Percentiles rank a stretch among this genome's conserved stretches.
Conservation (phyloP, 305 asterid species). For the Fraxinus dipetala region DNA sequence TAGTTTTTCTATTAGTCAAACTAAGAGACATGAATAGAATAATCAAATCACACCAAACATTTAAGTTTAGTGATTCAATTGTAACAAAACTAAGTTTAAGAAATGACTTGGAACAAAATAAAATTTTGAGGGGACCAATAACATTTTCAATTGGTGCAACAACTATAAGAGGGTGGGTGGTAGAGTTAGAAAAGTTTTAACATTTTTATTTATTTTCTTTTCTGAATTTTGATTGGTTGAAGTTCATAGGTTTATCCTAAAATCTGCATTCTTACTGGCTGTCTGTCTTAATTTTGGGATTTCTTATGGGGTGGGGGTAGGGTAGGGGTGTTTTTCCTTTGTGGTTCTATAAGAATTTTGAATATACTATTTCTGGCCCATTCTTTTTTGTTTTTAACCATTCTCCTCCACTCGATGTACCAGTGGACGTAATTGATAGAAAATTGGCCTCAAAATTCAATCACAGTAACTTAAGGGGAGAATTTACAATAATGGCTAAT, state of each 20-base stretch:
- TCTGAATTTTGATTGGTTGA: slow-evolving; percentile 45
- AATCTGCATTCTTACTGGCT: slow-evolving; percentile 40
- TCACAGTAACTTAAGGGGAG: background rate
- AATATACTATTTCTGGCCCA: slow-evolving; percentile 35
- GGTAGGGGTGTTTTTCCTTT: background rate
- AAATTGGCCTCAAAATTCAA: background rate
- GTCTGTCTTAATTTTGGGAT: slow-evolving; percentile 34
- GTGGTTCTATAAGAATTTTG: background rate
- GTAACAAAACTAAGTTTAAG: background rate
- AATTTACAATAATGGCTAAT: background rate
- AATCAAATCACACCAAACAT: background rate
- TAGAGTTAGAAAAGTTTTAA: background rate
- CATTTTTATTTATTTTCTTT: slow-evolving; percentile 15
- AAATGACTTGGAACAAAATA: background rate
- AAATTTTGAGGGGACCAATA: background rate
- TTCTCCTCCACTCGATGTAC: slow-evolving; percentile 32
- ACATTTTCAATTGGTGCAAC: background rate
- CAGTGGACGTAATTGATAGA: background rate
- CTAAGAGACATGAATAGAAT: background rate
- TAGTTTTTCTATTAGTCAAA: background rate
- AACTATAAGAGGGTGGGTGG: background rate
- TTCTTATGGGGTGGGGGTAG: slow-evolving; percentile 40
- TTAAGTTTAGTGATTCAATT: background rate
- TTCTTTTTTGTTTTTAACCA: slow-evolving; percentile 12
- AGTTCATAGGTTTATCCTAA: slow-evolving; percentile 33